Percentiles rank a stretch among this genome's conserved stretches.
Conservation (phyloP, 495 filamentous ascomycete genomes). For the Patellaria atrata region DNA sequence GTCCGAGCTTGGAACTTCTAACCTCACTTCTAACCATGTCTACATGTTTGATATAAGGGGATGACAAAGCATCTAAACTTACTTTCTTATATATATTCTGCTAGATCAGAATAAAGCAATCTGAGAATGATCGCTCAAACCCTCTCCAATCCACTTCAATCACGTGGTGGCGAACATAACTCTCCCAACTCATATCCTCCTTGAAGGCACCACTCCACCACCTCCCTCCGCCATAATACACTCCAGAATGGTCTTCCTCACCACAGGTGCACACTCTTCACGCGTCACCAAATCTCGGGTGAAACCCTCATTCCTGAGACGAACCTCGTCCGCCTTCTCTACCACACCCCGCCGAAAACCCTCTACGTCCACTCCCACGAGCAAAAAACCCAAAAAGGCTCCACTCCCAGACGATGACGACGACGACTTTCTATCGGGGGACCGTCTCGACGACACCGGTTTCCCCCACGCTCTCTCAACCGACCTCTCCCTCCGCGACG, state of each 20-base stretch:
- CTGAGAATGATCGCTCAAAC: too few species aligned
- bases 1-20: too few species aligned
- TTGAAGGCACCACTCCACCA: too few species aligned
- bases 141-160: too few species aligned
- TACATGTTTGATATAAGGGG: too few species aligned
- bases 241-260: slow-evolving; percentile 15
- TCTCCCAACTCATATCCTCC: too few species aligned
- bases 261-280: slow-evolving; percentile 14
- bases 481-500: slow-evolving; percentile 44
- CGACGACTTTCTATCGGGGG: slow-evolving; percentile 32
- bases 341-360: slow-evolving; percentile 15
- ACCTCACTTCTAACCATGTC: too few species aligned
- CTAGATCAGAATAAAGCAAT: too few species aligned
- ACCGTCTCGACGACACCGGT: slow-evolving; percentile 43
- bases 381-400: slow-evolving; percentile 2
- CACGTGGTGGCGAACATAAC: too few species aligned
- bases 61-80: too few species aligned
- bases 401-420: slow-evolving; percentile 16
- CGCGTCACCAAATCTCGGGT: slow-evolving; percentile 8
- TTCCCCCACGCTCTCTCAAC: slow-evolving; percentile 36
- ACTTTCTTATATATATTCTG: too few species aligned
- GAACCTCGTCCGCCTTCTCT: slow-evolving; percentile 10
- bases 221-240: too few species aligned
- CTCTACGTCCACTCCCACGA: slow-evolving; percentile 9
- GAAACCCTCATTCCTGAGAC: slow-evolving; percentile 6